Base-by-base conservation (phyloP, 441 rosid genomes). In the Gossypium aridum region DNA sequence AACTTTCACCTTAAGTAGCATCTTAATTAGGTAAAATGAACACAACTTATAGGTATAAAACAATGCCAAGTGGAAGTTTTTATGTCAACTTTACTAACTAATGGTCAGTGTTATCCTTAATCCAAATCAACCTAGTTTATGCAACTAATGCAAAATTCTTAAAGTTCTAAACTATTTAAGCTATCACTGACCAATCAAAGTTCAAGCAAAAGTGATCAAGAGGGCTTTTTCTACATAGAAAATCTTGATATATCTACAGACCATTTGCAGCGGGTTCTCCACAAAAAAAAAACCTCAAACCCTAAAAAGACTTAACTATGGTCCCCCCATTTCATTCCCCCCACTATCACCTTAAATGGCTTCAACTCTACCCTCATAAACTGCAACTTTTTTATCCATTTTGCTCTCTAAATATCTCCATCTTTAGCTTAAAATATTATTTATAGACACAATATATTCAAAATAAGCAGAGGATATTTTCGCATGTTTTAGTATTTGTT, bases 391-490 rank as follows among this genome's bases (percentile, higher is more conserved):
- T 67, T 47, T 2, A 43, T 20, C 71, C 39, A 19, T 67, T 67
- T 26, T 67, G 39, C 12, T 25, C 57, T 47, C 43, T 25, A 43
- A 45, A 43, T 45, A 66, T 66, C 3, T 51, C 8, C 13, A 66
- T 66, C 55, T 66, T 20, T 45, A 20, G 34, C 71, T 20, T 66
- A 45, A 45, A 67, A 47, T 67, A 68, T 68, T 23, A 0, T 23
- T n/a, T 49, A 3, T 22, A 25, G 12, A 22, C 13, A 20, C n/a
- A n/a, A 20, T n/a, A 47, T 6, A 8, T 25, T 49, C 51, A 51
- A 70, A 75, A 60, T 69, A 14, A 10, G 84, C 75, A 84, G 87
- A 69, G 69, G 67, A 71, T 13, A 70, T 73, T 62, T 17, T 76
- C 37, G 37, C 7, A 72, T 72, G 73, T 13, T 59, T 73, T 74